Evolutionary conservation across 345 rosid genomes (phyloP).

Genomic region (Ceriops tagal): DNA sequence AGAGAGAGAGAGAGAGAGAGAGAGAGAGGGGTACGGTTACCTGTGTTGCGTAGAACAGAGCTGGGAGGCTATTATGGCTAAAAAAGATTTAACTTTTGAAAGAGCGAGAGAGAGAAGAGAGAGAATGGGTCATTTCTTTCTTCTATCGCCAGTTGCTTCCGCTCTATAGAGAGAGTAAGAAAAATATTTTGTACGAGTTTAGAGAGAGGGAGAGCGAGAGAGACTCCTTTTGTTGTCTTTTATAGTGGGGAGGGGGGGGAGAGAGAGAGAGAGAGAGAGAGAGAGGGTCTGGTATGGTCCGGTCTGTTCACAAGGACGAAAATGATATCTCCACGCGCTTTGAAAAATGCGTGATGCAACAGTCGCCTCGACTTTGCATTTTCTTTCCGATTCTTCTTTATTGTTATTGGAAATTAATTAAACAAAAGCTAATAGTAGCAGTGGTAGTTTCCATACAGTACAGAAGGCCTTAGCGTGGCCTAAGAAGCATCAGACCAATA

Average conservation of each 20-base stretch:
- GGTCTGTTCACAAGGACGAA: constrained; percentile 10
- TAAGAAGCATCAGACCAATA: background rate
- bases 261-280: background rate
- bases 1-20: background rate
- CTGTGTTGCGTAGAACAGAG: constrained; percentile 20
- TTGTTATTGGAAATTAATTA: background rate
- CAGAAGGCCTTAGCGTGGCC: background rate
- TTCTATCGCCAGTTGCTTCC: background rate
- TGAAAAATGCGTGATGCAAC: background rate
- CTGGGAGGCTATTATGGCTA: constrained; percentile 29
- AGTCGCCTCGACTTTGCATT: background rate
- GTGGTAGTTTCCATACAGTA: too few relatives aligned
- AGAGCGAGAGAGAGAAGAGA: background rate
- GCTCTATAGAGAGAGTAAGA: background rate
- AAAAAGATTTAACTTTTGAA: constrained; percentile 9
- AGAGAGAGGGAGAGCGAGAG: background rate
- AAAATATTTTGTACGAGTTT: background rate
- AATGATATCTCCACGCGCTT: constrained; percentile 12
- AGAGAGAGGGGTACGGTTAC: constrained; percentile 13
- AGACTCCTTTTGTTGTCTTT: background rate
- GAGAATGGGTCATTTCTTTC: background rate
- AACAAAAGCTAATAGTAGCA: too few relatives aligned
- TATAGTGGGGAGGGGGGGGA: background rate
- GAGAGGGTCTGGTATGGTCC: background rate
- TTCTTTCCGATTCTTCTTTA: background rate